phyloP scores from a whole-genome alignment of 345 rosid species.

The Hypericum perforatum region DNA sequence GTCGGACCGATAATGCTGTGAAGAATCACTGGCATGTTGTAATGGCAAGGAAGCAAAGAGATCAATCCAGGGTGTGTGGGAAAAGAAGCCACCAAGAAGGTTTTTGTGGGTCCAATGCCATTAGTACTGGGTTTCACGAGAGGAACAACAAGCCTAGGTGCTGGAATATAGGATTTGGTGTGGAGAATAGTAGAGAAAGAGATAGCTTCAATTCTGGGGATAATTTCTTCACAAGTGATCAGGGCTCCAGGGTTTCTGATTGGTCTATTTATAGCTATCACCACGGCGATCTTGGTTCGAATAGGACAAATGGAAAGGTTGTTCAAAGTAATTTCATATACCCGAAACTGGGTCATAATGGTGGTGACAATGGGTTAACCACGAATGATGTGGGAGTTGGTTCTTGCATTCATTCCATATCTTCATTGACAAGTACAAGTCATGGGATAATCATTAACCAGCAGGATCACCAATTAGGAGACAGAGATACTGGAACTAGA shows the following conservation, averaged over 20 bases:
- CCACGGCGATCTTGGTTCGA: too few relatives aligned
- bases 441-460: slow-evolving; percentile 3
- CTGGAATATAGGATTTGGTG: slow-evolving; percentile 28
- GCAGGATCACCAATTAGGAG: slow-evolving; percentile 20
- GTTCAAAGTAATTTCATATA: background rate
- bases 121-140: slow-evolving; percentile 8
- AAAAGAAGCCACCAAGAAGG: slow-evolving; percentile 28
- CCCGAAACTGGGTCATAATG: background rate
- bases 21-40: slow-evolving; percentile 30
- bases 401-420: too few relatives aligned
- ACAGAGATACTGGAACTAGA: slow-evolving; percentile 8
- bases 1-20: slow-evolving; percentile 26
- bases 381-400: too few relatives aligned
- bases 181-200: slow-evolving; percentile 15
- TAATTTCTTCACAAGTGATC: slow-evolving; percentile 12
- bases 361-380: background rate
- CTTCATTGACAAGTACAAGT: background rate
- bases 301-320: background rate
- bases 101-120: slow-evolving; percentile 8
- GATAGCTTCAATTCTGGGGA: slow-evolving; percentile 17
- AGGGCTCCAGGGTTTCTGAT: slow-evolving; percentile 6
- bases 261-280: background rate
- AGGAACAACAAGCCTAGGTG: slow-evolving; percentile 22
- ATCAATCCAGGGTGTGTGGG: slow-evolving; percentile 28
- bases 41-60: slow-evolving; percentile 32